A percentile compares a stretch with the other conserved stretches of the same genome.
Conservation (phyloP, 345 rosid species). For the Eutrema japonicum region DNA sequence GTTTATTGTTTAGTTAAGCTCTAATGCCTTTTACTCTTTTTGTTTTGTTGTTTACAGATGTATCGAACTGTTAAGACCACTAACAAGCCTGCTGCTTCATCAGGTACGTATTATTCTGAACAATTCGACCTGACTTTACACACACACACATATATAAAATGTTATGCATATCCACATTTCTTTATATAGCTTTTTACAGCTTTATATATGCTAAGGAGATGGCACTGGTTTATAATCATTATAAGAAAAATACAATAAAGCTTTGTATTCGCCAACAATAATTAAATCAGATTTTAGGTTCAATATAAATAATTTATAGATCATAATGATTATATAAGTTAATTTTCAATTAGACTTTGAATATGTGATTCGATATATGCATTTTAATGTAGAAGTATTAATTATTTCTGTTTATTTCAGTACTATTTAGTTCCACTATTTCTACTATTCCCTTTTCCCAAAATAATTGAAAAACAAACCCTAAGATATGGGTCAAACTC, state of each 20-base stretch:
- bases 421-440: slow-evolving; percentile 21
- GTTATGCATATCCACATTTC: slow-evolving; percentile 32
- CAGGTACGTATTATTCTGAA: slow-evolving; percentile 55
- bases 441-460: slow-evolving; percentile 5
- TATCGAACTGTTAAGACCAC: slow-evolving; percentile 92
- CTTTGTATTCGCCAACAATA: slow-evolving; percentile 11
- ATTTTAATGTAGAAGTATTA: background rate
- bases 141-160: background rate
- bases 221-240: background rate
- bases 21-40: background rate
- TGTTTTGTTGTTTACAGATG: slow-evolving; percentile 59
- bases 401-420: background rate
- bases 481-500: slow-evolving; percentile 37
- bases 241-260: slow-evolving; percentile 4
- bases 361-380: background rate
- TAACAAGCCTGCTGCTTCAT: slow-evolving; percentile 80
- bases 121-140: slow-evolving; percentile 23
- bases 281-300: background rate
- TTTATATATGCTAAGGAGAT: slow-evolving; percentile 41
- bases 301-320: background rate
- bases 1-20: slow-evolving; percentile 23
- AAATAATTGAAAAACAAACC: slow-evolving; percentile 30
- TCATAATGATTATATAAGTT: background rate
- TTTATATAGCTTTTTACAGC: slow-evolving; percentile 35
- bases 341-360: background rate